A percentile compares a stretch with the other conserved stretches of the same genome.
Evolutionary conservation across 2,329 filamentous ascomycete genomes (phyloP).

Genomic region (Apiospora saccharicola): DNA sequence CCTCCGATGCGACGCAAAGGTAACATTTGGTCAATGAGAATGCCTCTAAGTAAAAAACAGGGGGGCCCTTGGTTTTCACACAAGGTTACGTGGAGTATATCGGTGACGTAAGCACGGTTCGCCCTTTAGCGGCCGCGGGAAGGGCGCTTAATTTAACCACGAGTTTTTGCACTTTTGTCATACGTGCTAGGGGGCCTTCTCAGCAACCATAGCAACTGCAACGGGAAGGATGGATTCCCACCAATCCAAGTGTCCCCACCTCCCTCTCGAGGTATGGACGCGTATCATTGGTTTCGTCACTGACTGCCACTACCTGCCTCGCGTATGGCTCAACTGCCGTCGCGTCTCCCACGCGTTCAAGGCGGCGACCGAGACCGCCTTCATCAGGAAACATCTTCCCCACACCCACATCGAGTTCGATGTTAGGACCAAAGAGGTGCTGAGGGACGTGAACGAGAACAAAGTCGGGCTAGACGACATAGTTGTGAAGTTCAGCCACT

Average conservation of each 20-base stretch:
- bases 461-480: not conserved
- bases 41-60: too few species aligned
- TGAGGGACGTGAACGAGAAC: not conserved
- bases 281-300: slow-evolving; percentile 29
- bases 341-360: slow-evolving; percentile 30
- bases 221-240: not conserved
- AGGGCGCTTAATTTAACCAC: not conserved
- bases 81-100: not conserved
- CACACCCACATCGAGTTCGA: not conserved
- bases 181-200: not conserved
- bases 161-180: not conserved
- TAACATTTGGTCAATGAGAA: too few species aligned
- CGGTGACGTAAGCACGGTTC: not conserved
- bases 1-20: too few species aligned
- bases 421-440: not conserved
- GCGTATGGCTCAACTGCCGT: slow-evolving; percentile 31
- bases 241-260: not conserved
- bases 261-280: slow-evolving; percentile 31
- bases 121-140: not conserved
- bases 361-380: slow-evolving; percentile 29
- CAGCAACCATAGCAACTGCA: not conserved
- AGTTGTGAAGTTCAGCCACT: slow-evolving; percentile 21
- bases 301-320: slow-evolving; percentile 30
- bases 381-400: slow-evolving; percentile 11
- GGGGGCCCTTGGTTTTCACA: too few species aligned